These are phyloP conservation scores for Nymphaea colorata DNA, from an alignment of 164 flowering plant genomes.

Conservation along the genomic window DNA sequence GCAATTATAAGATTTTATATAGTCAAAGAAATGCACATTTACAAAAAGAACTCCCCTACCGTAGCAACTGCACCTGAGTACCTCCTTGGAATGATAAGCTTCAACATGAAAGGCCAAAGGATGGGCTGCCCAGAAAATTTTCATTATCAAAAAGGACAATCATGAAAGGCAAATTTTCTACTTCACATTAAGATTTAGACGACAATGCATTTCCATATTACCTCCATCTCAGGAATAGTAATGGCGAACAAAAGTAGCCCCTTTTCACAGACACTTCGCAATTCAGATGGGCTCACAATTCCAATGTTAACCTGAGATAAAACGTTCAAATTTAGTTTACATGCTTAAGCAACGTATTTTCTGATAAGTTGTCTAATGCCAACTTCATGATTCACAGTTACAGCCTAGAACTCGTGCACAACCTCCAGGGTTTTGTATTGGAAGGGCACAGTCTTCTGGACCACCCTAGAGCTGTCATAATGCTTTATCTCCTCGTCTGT, in stretches of 20 bases:
- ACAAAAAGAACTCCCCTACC: constrained; percentile 28
- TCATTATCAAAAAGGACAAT: not conserved
- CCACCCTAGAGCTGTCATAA: constrained; percentile 33
- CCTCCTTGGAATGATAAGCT: constrained; percentile 70
- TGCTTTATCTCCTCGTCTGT: constrained; percentile 36
- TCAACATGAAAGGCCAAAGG: constrained; percentile 93
- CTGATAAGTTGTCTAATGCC: no score
- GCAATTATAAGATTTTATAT: constrained; percentile 17
- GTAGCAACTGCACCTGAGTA: constrained; percentile 87
- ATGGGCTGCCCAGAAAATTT: constrained; percentile 40
- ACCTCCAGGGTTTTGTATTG: constrained; percentile 41
- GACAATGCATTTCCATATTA: constrained; percentile 8
- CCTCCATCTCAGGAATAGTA: constrained; percentile 99
- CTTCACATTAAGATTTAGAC: not conserved
- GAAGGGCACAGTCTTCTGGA: constrained; percentile 16
- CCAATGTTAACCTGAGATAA: constrained; percentile 51
- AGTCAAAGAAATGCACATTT: constrained; percentile 93
- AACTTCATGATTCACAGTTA: not conserved
- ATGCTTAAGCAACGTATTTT: no score
- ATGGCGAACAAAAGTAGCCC: constrained; percentile 86
- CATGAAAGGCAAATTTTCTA: not conserved
- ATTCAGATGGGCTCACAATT: constrained; percentile 33
- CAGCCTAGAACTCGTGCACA: not conserved
- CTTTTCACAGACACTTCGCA: constrained; percentile 67
- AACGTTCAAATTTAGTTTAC: not conserved